These are phyloP conservation scores for Castanea sativa DNA, from an alignment of 306 rosid genomes.

Conservation along the genomic window DNA sequence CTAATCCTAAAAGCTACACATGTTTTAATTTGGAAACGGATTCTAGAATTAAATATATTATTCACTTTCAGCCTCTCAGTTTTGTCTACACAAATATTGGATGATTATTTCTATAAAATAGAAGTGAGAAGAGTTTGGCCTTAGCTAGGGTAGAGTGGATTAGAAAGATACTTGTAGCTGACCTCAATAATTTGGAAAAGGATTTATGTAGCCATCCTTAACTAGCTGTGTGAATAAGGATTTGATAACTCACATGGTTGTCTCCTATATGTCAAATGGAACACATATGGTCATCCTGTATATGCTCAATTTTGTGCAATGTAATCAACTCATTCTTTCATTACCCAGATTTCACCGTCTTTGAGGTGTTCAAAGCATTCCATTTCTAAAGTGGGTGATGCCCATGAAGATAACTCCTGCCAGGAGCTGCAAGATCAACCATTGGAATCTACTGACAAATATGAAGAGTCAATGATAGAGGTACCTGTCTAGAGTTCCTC, in stretches of 20 bases:
- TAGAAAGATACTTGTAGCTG: background rate
- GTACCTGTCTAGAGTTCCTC: conserved; percentile 23
- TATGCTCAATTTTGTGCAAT: background rate
- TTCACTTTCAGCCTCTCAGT: background rate
- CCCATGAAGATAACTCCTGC: conserved; percentile 19
- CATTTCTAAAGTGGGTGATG: conserved; percentile 13
- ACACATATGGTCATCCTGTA: background rate
- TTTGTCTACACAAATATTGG: background rate
- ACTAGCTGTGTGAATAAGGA: background rate
- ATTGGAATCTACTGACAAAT: conserved; percentile 27
- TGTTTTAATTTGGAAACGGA: background rate
- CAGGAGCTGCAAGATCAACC: conserved; percentile 29
- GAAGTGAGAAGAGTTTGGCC: background rate
- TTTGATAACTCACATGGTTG: background rate
- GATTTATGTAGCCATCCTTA: background rate
- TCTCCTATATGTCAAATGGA: background rate
- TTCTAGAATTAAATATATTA: background rate
- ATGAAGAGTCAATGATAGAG: conserved; percentile 32
- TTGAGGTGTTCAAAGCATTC: conserved; percentile 32
- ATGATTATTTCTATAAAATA: background rate
- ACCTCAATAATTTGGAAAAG: background rate
- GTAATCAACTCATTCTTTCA: background rate
- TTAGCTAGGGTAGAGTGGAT: background rate
- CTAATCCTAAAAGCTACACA: background rate
- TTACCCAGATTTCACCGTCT: conserved; percentile 31